These are phyloP conservation scores for Dioszegia aurantiaca DNA, from an alignment of 768 basidiomycete genomes.

Conservation along the genomic window DNA sequence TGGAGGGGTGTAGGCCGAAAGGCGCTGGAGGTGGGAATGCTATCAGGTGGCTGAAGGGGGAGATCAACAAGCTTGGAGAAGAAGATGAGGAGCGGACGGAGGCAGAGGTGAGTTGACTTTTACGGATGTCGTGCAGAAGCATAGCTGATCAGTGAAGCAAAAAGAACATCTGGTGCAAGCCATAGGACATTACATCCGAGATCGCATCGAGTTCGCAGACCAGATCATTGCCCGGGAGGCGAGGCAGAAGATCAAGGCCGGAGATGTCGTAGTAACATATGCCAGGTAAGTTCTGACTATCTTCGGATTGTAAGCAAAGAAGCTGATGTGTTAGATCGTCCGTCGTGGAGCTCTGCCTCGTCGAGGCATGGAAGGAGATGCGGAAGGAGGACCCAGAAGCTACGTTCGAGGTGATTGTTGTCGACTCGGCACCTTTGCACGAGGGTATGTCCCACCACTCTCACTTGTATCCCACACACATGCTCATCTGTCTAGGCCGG, in stretches of 20 bases:
- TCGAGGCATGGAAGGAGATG: slow-evolving; percentile 60
- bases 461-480: background rate
- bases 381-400: slow-evolving; percentile 57
- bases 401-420: slow-evolving; percentile 85
- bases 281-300: slow-evolving; percentile 62
- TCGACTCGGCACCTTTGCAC: slow-evolving; percentile 89
- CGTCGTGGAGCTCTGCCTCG: slow-evolving; percentile 82
- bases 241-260: slow-evolving; percentile 88
- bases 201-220: slow-evolving; percentile 88
- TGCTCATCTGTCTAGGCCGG: slow-evolving; percentile 62
- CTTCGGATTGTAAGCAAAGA: background rate
- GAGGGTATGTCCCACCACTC: slow-evolving; percentile 61
- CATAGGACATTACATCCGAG: slow-evolving; percentile 90
- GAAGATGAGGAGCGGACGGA: slow-evolving; percentile 62
- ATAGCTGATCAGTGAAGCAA: slow-evolving; percentile 59
- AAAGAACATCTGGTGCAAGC: slow-evolving; percentile 76
- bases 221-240: slow-evolving; percentile 87
- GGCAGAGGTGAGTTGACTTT: slow-evolving; percentile 69
- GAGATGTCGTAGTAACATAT: slow-evolving; percentile 87
- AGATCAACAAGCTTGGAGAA: slow-evolving; percentile 89
- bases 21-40: slow-evolving; percentile 52
- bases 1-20: slow-evolving; percentile 47
- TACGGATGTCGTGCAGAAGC: background rate
- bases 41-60: slow-evolving; percentile 72
- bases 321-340: slow-evolving; percentile 67